Percentiles rank a stretch among this genome's conserved stretches.
Evolutionary conservation across 257 asterid species (phyloP).

Genomic region (Craterostigma plantagineum): DNA sequence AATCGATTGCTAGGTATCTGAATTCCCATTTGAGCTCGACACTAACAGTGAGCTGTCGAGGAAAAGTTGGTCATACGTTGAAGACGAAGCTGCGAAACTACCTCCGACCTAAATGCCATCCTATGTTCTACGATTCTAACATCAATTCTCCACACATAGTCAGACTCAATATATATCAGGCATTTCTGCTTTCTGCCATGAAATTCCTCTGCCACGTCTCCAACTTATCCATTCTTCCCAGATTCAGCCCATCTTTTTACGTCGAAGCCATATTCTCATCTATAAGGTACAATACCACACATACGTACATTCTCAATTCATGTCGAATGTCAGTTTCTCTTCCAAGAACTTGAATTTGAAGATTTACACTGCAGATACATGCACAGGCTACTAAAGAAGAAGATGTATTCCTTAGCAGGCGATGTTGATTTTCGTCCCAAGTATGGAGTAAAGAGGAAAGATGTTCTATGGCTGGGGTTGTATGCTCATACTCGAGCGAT

Average conservation of each 20-base stretch:
- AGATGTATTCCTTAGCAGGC: constrained; percentile 19
- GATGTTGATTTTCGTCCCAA: constrained; percentile 31
- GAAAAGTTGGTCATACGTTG: constrained; percentile 31
- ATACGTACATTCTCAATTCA: too few relatives aligned
- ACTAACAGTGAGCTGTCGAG: constrained; percentile 41
- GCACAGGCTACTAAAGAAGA: constrained; percentile 44
- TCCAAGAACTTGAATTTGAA: too few relatives aligned
- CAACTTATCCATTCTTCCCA: constrained; percentile 23
- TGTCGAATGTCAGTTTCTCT: neutral
- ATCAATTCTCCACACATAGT: constrained; percentile 65
- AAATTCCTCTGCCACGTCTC: constrained; percentile 49
- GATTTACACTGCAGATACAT: constrained; percentile 57
- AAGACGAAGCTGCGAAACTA: constrained; percentile 35
- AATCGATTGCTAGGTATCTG: constrained; percentile 31
- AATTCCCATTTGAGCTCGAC: constrained; percentile 44
- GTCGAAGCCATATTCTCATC: constrained; percentile 24
- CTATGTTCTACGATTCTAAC: constrained; percentile 64
- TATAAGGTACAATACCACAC: constrained; percentile 29
- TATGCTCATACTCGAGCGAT: constrained; percentile 42
- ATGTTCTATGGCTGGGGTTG: constrained; percentile 58
- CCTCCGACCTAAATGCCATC: constrained; percentile 73
- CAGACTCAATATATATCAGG: constrained; percentile 74
- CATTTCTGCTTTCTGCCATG: constrained; percentile 71
- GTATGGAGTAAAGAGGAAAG: constrained; percentile 30
- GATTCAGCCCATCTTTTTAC: constrained; percentile 27